phyloP scores from a whole-genome alignment of 345 rosid genomes.

The Eutrema yunnanense region DNA sequence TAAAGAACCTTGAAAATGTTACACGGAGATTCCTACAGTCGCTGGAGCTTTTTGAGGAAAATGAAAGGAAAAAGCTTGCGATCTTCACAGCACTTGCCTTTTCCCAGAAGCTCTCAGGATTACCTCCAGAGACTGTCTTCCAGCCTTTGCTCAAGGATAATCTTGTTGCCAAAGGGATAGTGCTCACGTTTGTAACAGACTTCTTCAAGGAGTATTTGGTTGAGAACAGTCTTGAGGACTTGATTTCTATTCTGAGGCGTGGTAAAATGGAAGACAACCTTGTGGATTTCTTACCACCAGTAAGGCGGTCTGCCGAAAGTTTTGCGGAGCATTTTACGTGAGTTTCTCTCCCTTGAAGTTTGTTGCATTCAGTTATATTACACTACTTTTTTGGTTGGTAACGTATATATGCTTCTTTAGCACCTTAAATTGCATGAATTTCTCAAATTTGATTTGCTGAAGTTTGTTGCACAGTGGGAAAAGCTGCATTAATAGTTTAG shows the following conservation, averaged over 20 bases:
- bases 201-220: slow-evolving; percentile 94
- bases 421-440: background rate
- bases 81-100: slow-evolving; percentile 96
- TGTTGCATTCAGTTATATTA: background rate
- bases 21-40: slow-evolving; percentile 86
- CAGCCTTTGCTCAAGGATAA: slow-evolving; percentile 97
- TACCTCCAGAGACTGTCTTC: slow-evolving; percentile 95
- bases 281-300: slow-evolving; percentile 71
- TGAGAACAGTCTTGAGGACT: slow-evolving; percentile 91
- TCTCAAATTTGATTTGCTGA: background rate
- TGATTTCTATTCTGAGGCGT: slow-evolving; percentile 82
- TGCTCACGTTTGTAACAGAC: slow-evolving; percentile 83
- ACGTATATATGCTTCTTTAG: background rate
- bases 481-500: too few relatives aligned
- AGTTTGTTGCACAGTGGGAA: background rate
- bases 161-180: slow-evolving; percentile 97
- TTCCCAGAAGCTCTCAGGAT: slow-evolving; percentile 95
- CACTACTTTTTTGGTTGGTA: background rate
- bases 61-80: slow-evolving; percentile 96
- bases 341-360: slow-evolving; percentile 25
- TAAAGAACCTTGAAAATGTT: slow-evolving; percentile 98
- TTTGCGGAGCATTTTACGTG: slow-evolving; percentile 94
- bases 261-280: slow-evolving; percentile 94
- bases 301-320: slow-evolving; percentile 76
- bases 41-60: slow-evolving; percentile 94